Percentiles rank a stretch among this genome's conserved stretches.
phyloP scores from a whole-genome alignment of 257 asterid species.

The Fraxinus excelsior region DNA sequence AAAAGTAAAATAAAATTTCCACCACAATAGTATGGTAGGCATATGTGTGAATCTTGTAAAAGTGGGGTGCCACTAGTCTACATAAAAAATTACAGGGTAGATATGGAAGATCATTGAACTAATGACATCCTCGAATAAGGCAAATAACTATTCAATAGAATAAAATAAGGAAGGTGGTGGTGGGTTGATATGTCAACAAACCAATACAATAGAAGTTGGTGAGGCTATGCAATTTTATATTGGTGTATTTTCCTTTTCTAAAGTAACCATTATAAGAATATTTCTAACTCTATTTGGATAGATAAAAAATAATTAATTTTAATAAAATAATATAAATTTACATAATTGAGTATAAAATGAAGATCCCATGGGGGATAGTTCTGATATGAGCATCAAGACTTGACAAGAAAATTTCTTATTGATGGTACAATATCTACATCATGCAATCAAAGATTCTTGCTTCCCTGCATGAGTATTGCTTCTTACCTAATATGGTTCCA shows the following conservation, averaged over 20 bases:
- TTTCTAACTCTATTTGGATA: neutral
- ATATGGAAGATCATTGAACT: slow-evolving; percentile 4
- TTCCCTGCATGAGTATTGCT: neutral
- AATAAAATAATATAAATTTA: too few relatives aligned
- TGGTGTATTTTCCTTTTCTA: neutral
- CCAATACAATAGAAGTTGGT: slow-evolving; percentile 35
- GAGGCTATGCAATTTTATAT: neutral
- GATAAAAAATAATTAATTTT: too few relatives aligned
- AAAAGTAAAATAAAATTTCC: neutral
- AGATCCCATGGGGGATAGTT: neutral
- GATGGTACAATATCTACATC: neutral
- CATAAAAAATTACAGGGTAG: slow-evolving; percentile 2
- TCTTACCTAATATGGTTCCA: neutral
- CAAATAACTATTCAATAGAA: neutral
- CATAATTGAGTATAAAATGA: too few relatives aligned
- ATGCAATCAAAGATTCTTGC: neutral
- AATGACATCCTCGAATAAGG: too few relatives aligned
- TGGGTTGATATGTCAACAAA: slow-evolving; percentile 45
- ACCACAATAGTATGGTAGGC: neutral
- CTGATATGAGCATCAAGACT: neutral
- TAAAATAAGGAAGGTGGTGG: slow-evolving; percentile 31
- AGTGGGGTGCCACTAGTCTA: neutral
- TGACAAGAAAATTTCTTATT: neutral
- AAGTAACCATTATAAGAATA: neutral
- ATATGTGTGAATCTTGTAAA: neutral